phyloP scores from a whole-genome alignment of 2,329 filamentous ascomycete genomes.

The Diplocarpon rosae region DNA sequence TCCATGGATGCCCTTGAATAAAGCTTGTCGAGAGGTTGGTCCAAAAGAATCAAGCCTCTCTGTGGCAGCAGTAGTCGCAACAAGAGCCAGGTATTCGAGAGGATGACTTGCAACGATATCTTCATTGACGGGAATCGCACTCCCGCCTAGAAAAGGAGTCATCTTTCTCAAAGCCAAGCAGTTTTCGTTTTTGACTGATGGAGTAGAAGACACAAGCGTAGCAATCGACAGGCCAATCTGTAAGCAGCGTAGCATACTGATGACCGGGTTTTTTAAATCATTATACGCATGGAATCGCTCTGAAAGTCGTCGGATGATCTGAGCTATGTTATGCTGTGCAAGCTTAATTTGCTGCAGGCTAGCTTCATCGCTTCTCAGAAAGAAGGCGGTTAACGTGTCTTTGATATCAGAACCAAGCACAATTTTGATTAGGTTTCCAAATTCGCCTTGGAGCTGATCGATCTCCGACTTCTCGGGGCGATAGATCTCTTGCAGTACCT shows the following conservation, averaged over 20 bases:
- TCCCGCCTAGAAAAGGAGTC: slow-evolving; percentile 46
- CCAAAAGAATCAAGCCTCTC: slow-evolving; percentile 36
- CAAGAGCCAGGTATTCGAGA: slow-evolving; percentile 41
- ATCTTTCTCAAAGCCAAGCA: slow-evolving; percentile 31
- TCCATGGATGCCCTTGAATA: slow-evolving; percentile 57
- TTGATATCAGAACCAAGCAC: slow-evolving; percentile 18
- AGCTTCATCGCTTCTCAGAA: slow-evolving; percentile 32
- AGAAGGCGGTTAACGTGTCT: slow-evolving; percentile 12
- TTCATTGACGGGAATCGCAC: slow-evolving; percentile 7
- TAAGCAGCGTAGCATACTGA: slow-evolving; percentile 70
- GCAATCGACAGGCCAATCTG: slow-evolving; percentile 62
- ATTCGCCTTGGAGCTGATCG: slow-evolving; percentile 67
- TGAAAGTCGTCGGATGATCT: slow-evolving; percentile 59
- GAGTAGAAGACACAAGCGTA: slow-evolving; percentile 13
- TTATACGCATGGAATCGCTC: slow-evolving; percentile 68
- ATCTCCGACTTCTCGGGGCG: slow-evolving; percentile 60
- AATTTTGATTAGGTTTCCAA: slow-evolving; percentile 58
- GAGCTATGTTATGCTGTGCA: slow-evolving; percentile 46
- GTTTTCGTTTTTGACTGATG: slow-evolving; percentile 7
- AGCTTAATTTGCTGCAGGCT: slow-evolving; percentile 29
- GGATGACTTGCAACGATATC: slow-evolving; percentile 14
- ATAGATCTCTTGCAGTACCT: slow-evolving; percentile 54
- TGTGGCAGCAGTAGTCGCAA: slow-evolving; percentile 35
- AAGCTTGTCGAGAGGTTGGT: slow-evolving; percentile 35
- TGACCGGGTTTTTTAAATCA: slow-evolving; percentile 68